Conservation (phyloP, 2,329 filamentous ascomycete species). For the Alternaria solani region DNA sequence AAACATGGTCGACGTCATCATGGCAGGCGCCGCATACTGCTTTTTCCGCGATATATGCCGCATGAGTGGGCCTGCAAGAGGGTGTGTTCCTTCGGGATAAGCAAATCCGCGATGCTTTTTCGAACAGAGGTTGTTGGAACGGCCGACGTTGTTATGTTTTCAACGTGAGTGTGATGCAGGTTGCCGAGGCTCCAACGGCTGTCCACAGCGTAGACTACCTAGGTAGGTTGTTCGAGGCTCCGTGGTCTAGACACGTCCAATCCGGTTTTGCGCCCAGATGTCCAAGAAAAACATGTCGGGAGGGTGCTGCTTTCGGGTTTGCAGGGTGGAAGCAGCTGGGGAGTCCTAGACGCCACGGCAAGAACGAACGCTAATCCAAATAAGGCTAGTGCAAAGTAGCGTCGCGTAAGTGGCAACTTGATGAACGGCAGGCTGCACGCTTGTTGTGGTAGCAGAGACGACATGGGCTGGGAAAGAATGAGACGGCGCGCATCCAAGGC, state of each 20-base stretch:
- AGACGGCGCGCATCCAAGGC: background rate
- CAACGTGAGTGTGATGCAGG: background rate
- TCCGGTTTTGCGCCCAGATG: background rate
- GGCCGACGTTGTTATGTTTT: background rate
- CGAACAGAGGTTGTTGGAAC: background rate
- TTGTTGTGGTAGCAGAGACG: background rate
- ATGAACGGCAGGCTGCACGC: background rate
- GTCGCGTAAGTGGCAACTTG: background rate
- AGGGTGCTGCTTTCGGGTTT: background rate
- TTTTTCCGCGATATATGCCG: background rate
- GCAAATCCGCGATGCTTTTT: background rate
- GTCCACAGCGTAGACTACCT: background rate
- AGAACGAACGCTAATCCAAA: background rate
- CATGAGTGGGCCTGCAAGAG: background rate
- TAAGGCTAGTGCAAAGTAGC: background rate
- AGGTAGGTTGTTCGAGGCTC: background rate
- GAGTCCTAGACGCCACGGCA: background rate
- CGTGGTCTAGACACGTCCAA: background rate
- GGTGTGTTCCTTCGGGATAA: background rate
- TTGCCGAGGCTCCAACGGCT: background rate
- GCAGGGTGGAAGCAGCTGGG: background rate
- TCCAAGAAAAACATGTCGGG: background rate
- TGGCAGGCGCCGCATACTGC: background rate
- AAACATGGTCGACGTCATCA: constrained; percentile 9
- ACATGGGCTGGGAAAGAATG: background rate